phyloP scores from a whole-genome alignment of 495 filamentous ascomycete genomes.

The Aspergillus funiculosus region DNA sequence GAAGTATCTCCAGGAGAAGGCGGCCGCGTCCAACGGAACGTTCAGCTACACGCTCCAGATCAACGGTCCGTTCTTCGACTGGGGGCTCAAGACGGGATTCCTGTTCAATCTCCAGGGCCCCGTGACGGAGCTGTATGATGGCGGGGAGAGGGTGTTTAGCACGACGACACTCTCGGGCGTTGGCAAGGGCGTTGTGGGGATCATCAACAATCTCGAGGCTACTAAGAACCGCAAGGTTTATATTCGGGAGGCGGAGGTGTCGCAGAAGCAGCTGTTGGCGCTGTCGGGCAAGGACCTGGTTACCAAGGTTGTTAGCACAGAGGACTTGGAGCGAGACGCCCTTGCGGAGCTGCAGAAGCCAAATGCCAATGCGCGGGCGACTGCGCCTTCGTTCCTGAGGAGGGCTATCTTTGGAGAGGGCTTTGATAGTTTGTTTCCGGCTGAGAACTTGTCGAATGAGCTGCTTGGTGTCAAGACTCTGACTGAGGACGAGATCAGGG shows the following conservation, averaged over 20 bases:
- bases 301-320: neutral
- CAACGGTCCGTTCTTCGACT: constrained; percentile 10
- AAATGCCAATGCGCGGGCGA: neutral
- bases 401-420: neutral
- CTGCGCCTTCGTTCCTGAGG: neutral
- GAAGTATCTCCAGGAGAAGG: neutral
- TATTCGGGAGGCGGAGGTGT: neutral
- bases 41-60: constrained; percentile 5
- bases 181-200: constrained; percentile 8
- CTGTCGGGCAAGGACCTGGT: neutral
- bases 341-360: neutral
- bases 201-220: neutral
- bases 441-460: neutral
- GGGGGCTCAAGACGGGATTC: neutral
- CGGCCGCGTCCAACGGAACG: neutral
- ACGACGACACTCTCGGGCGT: constrained; percentile 8
- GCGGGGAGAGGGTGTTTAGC: constrained; percentile 9
- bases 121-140: constrained; percentile 10
- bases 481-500: neutral
- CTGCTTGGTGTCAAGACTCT: neutral
- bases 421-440: neutral
- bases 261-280: neutral
- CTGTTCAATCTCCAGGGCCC: neutral
- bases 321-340: neutral
- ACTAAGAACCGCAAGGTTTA: constrained; percentile 5